Evolutionary conservation across 495 filamentous ascomycete genomes (phyloP).

Genomic region (Penicillium mononematosum): DNA sequence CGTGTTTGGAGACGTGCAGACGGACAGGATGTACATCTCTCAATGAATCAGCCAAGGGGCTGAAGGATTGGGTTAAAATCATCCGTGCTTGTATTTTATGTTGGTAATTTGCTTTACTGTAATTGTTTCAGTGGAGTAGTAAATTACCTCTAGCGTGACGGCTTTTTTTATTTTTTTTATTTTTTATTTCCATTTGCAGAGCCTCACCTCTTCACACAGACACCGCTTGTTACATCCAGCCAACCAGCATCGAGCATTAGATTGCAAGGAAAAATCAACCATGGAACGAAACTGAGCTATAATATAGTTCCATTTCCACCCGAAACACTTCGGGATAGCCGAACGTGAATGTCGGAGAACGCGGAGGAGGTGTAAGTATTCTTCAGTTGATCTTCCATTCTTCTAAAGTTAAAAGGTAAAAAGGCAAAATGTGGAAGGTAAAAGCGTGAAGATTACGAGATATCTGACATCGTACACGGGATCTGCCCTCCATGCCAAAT

Average conservation of each 20-base stretch:
- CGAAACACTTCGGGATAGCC: conserved; percentile 1
- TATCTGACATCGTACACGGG: neutral
- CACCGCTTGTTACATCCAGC: neutral
- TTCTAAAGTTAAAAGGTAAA: neutral
- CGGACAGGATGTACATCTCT: neutral
- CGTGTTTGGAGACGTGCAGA: neutral
- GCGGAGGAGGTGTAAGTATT: neutral
- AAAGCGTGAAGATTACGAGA: neutral
- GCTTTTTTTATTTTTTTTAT: neutral
- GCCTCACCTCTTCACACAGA: conserved; percentile 2
- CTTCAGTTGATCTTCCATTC: neutral
- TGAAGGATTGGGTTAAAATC: neutral
- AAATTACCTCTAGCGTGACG: neutral
- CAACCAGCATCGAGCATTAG: neutral
- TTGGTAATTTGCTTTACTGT: neutral
- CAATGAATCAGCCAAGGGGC: neutral
- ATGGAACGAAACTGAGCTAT: neutral
- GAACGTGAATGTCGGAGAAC: conserved; percentile 5
- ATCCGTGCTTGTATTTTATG: neutral
- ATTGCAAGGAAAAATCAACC: neutral
- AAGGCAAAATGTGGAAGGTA: too few species aligned
- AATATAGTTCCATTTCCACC: neutral
- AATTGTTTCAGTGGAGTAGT: neutral
- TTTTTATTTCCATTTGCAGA: neutral
- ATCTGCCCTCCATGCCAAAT: neutral